A percentile compares a stretch with the other conserved stretches of the same genome.
Conservation (phyloP, 345 rosid genomes). For the Populus alba region DNA sequence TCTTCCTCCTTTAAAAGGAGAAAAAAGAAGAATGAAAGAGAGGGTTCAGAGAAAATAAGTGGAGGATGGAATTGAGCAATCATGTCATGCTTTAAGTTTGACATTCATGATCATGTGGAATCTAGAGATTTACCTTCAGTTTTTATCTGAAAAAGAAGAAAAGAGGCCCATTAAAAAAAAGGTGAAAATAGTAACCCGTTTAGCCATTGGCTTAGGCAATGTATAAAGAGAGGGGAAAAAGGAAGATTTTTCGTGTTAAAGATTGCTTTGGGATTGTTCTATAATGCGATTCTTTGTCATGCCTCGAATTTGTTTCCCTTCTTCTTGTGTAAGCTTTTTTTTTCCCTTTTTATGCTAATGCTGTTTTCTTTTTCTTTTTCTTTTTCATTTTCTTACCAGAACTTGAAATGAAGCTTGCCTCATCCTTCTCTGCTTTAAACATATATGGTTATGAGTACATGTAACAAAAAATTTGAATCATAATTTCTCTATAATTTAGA, state of each 20-base stretch:
- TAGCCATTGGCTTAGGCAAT: neutral
- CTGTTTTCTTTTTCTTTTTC: neutral
- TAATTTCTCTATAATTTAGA: too few species aligned
- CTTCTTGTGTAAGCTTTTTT: neutral
- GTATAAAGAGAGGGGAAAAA: neutral
- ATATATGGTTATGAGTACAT: neutral
- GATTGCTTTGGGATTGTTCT: constrained; percentile 20
- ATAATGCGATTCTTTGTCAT: constrained; percentile 19
- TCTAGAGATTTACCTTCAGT: constrained; percentile 4
- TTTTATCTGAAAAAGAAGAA: constrained; percentile 10
- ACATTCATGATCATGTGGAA: constrained; percentile 9
- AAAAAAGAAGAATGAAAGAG: neutral
- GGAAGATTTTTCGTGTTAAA: neutral
- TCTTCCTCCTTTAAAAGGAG: neutral
- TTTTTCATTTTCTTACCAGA: neutral
- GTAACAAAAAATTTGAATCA: too few species aligned
- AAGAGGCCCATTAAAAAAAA: neutral
- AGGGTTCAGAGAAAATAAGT: neutral
- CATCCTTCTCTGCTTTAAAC: neutral
- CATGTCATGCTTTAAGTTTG: constrained; percentile 13
- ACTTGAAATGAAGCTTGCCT: neutral
- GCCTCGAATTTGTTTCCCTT: constrained; percentile 14
- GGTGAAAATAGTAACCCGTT: neutral
- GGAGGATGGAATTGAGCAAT: neutral
- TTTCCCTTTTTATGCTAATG: neutral